phyloP scores from a whole-genome alignment of 2,329 filamentous ascomycete species.

The Anthostomella pinea region DNA sequence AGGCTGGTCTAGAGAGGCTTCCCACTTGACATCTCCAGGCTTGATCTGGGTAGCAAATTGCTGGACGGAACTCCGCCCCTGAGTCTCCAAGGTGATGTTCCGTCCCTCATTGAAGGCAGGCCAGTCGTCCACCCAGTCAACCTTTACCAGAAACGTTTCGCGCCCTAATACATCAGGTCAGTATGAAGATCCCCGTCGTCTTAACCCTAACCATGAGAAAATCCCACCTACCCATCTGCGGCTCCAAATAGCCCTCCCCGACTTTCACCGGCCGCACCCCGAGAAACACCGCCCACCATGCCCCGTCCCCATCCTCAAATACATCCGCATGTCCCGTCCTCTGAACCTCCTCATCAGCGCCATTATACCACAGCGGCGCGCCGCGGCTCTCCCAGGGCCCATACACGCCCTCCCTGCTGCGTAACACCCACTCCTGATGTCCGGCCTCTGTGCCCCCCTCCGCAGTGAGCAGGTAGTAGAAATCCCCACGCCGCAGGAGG shows the following conservation, averaged over 20 bases:
- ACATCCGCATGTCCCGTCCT: conserved; percentile 49
- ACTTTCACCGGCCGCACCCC: conserved; percentile 39
- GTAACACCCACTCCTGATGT: conserved; percentile 51
- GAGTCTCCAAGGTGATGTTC: conserved; percentile 39
- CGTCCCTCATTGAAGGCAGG: conserved; percentile 47
- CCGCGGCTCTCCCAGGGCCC: conserved; percentile 49
- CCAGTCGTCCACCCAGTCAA: conserved; percentile 51
- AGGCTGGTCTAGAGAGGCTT: conserved; percentile 32
- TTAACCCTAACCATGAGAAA: background rate
- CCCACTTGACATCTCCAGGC: conserved; percentile 34
- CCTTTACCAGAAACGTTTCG: conserved; percentile 48
- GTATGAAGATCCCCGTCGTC: background rate
- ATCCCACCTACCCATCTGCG: conserved; percentile 37
- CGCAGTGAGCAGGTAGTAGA: conserved; percentile 40
- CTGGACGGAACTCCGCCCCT: conserved; percentile 25
- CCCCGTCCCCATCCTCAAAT: conserved; percentile 41
- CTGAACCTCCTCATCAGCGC: conserved; percentile 45
- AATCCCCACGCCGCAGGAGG: conserved; percentile 33
- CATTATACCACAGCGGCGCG: conserved; percentile 46
- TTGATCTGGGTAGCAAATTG: conserved; percentile 11
- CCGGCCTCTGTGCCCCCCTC: conserved; percentile 44
- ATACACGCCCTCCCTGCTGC: conserved; percentile 40
- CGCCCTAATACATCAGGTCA: conserved; percentile 31
- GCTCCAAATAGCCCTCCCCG: conserved; percentile 33
- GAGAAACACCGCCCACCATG: conserved; percentile 48